These are phyloP conservation scores for Pseudonitzschia multiseries DNA, from an alignment of 108 stramenopile species.

Conservation along the genomic window DNA sequence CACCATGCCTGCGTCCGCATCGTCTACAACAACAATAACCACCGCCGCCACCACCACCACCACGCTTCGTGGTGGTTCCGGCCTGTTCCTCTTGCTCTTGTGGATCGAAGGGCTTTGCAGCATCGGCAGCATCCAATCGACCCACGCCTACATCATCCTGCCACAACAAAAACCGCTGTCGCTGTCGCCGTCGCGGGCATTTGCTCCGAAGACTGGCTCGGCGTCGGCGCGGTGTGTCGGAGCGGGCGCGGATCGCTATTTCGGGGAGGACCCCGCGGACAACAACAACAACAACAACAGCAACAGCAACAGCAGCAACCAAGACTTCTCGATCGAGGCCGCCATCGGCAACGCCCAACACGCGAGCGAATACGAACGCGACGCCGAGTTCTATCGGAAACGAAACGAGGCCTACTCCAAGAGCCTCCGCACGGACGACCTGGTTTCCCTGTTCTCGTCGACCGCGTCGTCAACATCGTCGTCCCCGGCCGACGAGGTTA, in stretches of 20 bases:
- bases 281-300: no score
- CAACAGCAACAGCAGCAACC: no score
- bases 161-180: neutral
- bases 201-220: neutral
- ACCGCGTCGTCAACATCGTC: neutral
- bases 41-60: no score
- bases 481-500: neutral
- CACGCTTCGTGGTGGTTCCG: no score
- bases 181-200: neutral
- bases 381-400: conserved; percentile 16
- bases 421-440: neutral
- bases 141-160: neutral
- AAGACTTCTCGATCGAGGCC: neutral
- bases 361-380: conserved; percentile 14
- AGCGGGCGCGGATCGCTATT: neutral
- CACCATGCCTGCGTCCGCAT: no score
- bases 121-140: neutral
- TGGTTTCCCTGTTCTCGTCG: neutral
- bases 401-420: conserved; percentile 17
- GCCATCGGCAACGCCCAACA: neutral
- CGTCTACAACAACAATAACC: no score
- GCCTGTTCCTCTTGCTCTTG: neutral
- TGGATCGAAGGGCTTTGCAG: neutral
- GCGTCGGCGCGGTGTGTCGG: neutral
- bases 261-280: neutral